Base-by-base conservation (phyloP, 2,329 filamentous ascomycete genomes). In the Stagonosporopsis vannaccii region DNA sequence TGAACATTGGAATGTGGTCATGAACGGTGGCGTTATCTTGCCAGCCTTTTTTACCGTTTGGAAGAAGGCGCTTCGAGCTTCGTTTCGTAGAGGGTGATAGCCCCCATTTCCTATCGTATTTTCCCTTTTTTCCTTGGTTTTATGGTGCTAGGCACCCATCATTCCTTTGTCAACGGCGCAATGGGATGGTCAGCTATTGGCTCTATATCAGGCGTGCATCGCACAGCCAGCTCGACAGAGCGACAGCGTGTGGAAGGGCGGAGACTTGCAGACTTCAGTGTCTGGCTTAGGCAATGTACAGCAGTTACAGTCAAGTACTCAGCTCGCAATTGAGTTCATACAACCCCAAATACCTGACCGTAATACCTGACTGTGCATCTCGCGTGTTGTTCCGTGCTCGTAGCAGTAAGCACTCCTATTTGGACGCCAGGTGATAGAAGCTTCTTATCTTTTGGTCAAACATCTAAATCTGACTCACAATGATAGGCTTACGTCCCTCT, bases 11-110 rank as follows among this genome's bases (percentile, higher is more conserved):
- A 61, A 58, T 51, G 59, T 56, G 58, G 43, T 67, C 53, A 69
- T 61, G 66, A 69, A 62, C 59, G 55, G 51, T 54, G 66, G 65
- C 64, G 65, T 70, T 56, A 36, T 33, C 25, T 56, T 51, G 53
- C 48, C 47, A 51, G 32, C 47, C 33, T 30, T 51, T 51, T 37
- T 44, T 48, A 33, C 53, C 53, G n/a, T 33, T 47, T 47, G 53
- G 47, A 51, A 51, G 47, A 51, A 39, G 36, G 42, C 23, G 42
- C 37, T 17, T 51, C 43, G 42, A 51, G 42, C 30, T 51, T 56
- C 42, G 37, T 45, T 51, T 43, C 47, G 36, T 15, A 43, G 47
- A 42, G 47, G 53, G 37, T 43, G 36, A 42, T n/a, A 17, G 39
- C 30, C 53, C 30, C 36, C 28, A 35, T 43, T 51, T 56, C 42